Evolutionary conservation across 2,329 filamentous ascomycete species (phyloP), one percentile per base, ranked within the genome.

Genomic region (Chaetomium globosum): DNA sequence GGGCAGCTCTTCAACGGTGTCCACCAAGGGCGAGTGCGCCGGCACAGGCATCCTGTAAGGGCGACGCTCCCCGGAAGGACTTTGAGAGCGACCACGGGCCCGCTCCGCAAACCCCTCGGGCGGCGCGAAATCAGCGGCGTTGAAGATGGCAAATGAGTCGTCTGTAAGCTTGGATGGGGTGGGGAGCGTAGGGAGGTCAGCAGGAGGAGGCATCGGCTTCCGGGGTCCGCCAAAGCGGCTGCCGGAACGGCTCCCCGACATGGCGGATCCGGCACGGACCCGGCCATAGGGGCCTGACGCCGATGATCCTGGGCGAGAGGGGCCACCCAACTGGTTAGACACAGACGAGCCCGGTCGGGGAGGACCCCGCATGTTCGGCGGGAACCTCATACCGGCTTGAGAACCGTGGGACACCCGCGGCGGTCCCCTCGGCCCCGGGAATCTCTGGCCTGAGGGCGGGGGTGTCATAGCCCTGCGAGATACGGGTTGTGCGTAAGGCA

Each of bases 401-500:
- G 83, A 85, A 30, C 83, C 82, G 63, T 82, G 77, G 67, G 75
- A 75, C 60, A 74, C 77, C 9, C 74, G 74, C 12, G 76, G 71
- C 56, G 76, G 75, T n/a, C 72, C 73, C 9, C 71, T 84, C 56
- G 72, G 73, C 3, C 80, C 73, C 21, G 74, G 78, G 73, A 80
- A 78, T 55, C 83, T 77, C 59, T 80, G 74, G 55, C 81, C 81
- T 58, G 81, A 81, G 1, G 94, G 93, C 21, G 94, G 94, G 60
- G 94, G 94, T 23, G 94, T 98, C 94, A 98, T 97, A 60, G 94
- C 94, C 73, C 94, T 91, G 72, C 94, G 91, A 68, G 87, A 89
- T 19, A 96, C 85, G 12, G 92, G 92, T 77, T 97, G 87, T 12
- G 93, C 91, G 71, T 90, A 97, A 2, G 93, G 87, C 84, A 89